Conservation (phyloP, 805 yeast species). For the Wickerhamomyces queroliae region DNA sequence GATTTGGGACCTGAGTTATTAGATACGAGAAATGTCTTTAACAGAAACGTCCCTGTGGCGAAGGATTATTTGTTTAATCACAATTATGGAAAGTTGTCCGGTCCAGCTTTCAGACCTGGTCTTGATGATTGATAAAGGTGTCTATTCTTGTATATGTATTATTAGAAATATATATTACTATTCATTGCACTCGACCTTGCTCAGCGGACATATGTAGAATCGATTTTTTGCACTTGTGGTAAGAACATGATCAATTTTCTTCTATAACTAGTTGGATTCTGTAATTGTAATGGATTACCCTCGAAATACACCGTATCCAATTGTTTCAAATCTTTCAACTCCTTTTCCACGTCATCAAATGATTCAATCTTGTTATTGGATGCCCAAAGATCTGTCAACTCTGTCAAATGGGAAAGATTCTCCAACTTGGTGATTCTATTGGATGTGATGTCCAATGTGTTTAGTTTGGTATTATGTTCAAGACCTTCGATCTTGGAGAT, state of each 20-base stretch:
- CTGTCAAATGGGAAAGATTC: constrained; percentile 54
- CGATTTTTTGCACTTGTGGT: constrained; percentile 73
- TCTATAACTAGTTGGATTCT: constrained; percentile 76
- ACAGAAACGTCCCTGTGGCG: constrained; percentile 39
- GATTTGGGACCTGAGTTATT: constrained; percentile 57
- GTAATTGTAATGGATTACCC: constrained; percentile 79
- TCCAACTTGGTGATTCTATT: constrained; percentile 60
- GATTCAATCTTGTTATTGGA: constrained; percentile 66
- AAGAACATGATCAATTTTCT: constrained; percentile 72
- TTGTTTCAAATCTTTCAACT: constrained; percentile 54
- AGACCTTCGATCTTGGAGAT: constrained; percentile 70
- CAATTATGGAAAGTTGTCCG: constrained; percentile 51
- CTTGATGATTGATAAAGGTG: constrained; percentile 3
- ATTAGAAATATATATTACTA: neutral
- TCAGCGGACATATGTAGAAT: constrained; percentile 68
- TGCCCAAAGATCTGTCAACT: constrained; percentile 94
- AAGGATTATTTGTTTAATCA: constrained; percentile 47
- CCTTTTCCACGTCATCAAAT: constrained; percentile 62
- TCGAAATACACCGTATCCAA: constrained; percentile 91
- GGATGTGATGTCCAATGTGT: constrained; percentile 75
- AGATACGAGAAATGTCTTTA: constrained; percentile 44
- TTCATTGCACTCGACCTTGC: neutral
- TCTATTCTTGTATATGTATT: neutral
- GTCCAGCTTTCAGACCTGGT: constrained; percentile 41
- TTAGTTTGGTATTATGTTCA: constrained; percentile 60